phyloP scores from a whole-genome alignment of 345 rosid genomes.

The Syzygium jambos region DNA sequence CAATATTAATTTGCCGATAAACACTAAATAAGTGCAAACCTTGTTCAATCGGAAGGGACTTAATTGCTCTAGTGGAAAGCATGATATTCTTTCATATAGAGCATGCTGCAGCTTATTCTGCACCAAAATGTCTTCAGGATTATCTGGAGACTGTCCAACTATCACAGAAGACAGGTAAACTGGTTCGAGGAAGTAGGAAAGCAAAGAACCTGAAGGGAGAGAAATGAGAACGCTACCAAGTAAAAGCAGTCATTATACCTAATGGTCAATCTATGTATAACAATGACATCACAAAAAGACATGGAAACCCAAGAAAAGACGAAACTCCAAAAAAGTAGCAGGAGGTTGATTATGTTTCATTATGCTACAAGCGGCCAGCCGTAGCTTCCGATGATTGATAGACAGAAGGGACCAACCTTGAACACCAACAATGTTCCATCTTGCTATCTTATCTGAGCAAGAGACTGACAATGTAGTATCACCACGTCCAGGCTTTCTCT shows the following conservation, averaged over 20 bases:
- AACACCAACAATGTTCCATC: slow-evolving; percentile 89
- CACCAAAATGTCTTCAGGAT: slow-evolving; percentile 25
- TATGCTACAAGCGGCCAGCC: not conserved
- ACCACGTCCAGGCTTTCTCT: slow-evolving; percentile 97
- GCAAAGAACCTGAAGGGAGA: slow-evolving; percentile 64
- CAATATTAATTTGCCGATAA: not conserved
- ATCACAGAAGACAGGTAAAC: slow-evolving; percentile 67
- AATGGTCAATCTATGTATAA: not conserved
- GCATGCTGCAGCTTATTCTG: slow-evolving; percentile 43
- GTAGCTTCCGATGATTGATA: not conserved
- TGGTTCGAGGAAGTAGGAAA: slow-evolving; percentile 59
- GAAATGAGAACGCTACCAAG: slow-evolving; percentile 4
- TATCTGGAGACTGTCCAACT: slow-evolving; percentile 47
- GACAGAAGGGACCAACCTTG: slow-evolving; percentile 48
- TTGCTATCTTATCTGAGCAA: slow-evolving; percentile 90
- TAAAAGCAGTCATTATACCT: not conserved
- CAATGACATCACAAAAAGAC: not conserved
- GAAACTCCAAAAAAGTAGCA: not conserved
- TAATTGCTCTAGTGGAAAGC: slow-evolving; percentile 25
- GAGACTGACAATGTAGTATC: slow-evolving; percentile 80
- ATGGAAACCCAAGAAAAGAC: not conserved
- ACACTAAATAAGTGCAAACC: slow-evolving; percentile 20
- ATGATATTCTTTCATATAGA: slow-evolving; percentile 42
- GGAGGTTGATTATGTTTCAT: not conserved
- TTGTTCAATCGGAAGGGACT: slow-evolving; percentile 45